A percentile compares a stretch with the other conserved stretches of the same genome.
phyloP scores from a whole-genome alignment of 306 rosid species.

The Medicago truncatula region DNA sequence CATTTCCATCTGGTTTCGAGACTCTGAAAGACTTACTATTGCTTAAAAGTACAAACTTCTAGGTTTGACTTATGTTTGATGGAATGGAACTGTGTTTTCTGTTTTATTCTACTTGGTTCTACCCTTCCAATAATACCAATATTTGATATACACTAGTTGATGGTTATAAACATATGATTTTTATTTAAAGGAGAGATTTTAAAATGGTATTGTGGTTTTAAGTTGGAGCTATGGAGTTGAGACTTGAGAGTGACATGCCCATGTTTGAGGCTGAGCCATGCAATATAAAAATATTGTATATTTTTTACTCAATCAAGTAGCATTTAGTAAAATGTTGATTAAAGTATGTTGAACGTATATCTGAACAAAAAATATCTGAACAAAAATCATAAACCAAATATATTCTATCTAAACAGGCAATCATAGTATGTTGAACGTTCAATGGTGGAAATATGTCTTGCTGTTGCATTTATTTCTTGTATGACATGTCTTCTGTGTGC shows the following conservation, averaged over 20 bases:
- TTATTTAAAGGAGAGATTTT: no score
- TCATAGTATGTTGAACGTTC: not conserved
- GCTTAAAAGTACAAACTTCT: not conserved
- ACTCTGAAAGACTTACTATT: conserved; percentile 1
- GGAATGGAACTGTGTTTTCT: not conserved
- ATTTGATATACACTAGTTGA: no score
- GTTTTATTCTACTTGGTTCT: no score
- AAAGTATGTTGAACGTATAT: no score
- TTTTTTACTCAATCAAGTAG: not conserved
- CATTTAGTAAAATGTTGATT: conserved; percentile 12
- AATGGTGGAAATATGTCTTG: conserved; percentile 32
- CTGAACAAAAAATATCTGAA: conserved; percentile 13
- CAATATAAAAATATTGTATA: not conserved
- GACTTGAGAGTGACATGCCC: no score
- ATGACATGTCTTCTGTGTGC: conserved; percentile 55
- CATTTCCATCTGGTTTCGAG: conserved; percentile 3
- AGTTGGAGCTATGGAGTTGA: no score
- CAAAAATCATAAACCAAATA: not conserved
- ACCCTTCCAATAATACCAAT: no score
- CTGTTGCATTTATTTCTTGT: conserved; percentile 48
- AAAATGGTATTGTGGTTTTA: no score
- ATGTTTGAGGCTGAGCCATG: not conserved
- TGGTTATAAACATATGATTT: no score
- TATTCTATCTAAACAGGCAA: not conserved
- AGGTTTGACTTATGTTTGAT: conserved; percentile 1